Evolutionary conservation across 1,284 basidiomycete genomes (phyloP).

Genomic region (Boletellus sp.): DNA sequence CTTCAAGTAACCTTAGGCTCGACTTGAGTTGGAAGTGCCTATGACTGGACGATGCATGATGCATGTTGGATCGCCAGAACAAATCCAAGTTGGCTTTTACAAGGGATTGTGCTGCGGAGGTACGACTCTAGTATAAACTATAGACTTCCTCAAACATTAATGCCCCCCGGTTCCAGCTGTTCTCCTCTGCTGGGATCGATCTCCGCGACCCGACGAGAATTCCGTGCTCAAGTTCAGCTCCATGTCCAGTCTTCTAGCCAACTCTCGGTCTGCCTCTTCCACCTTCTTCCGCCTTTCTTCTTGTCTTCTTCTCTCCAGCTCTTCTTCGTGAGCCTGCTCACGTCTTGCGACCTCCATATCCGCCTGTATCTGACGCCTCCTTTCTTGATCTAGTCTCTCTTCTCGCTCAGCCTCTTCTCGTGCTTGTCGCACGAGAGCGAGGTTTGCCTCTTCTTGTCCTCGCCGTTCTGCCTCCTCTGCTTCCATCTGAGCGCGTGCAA

Average conservation of each 20-base stretch:
- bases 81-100: too few species aligned
- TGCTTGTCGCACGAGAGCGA: slow-evolving; percentile 25
- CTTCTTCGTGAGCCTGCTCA: slow-evolving; percentile 40
- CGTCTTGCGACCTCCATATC: slow-evolving; percentile 32
- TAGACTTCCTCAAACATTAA: too few species aligned
- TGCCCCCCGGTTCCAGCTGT: neutral
- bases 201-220: neutral
- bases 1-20: too few species aligned
- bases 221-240: slow-evolving; percentile 23
- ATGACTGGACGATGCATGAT: too few species aligned
- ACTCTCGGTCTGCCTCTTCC: slow-evolving; percentile 28
- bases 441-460: slow-evolving; percentile 32
- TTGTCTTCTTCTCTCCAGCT: slow-evolving; percentile 34
- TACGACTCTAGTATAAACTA: too few species aligned
- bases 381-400: slow-evolving; percentile 19
- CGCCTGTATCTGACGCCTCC: slow-evolving; percentile 30
- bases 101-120: too few species aligned
- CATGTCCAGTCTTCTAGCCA: slow-evolving; percentile 31
- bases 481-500: slow-evolving; percentile 33
- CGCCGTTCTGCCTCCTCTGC: slow-evolving; percentile 31
- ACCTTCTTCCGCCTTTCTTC: slow-evolving; percentile 26
- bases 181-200: slow-evolving; percentile 10
- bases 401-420: slow-evolving; percentile 32
- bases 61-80: too few species aligned
- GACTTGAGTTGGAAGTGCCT: too few species aligned